phyloP scores from a whole-genome alignment of 2,329 filamentous ascomycete genomes.

The Reticulascus tulasneorum region DNA sequence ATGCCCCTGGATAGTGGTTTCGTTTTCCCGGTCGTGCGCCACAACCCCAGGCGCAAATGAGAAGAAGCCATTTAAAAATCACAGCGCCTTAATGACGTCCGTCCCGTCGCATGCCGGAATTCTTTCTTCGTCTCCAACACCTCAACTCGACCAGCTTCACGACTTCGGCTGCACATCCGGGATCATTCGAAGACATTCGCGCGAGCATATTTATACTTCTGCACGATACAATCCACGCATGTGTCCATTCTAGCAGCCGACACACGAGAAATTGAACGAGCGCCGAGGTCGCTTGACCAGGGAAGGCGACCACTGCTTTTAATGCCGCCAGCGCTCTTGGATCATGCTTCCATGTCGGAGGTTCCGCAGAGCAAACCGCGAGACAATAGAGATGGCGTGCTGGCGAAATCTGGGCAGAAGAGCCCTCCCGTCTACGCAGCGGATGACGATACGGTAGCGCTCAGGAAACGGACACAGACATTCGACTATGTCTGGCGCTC shows the following conservation, averaged over 20 bases:
- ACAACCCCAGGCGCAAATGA: conserved; percentile 6
- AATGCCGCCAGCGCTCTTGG: conserved; percentile 53
- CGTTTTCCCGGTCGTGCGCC: conserved; percentile 7
- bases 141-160: conserved; percentile 8
- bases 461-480: conserved; percentile 55
- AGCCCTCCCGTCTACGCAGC: conserved; percentile 42
- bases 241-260: not conserved
- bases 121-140: conserved; percentile 10
- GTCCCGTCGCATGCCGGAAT: conserved; percentile 11
- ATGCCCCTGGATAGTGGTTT: not conserved
- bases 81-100: conserved; percentile 14
- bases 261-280: conserved; percentile 3
- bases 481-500: conserved; percentile 81
- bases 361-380: conserved; percentile 32
- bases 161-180: conserved; percentile 2
- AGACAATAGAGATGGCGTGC: conserved; percentile 18
- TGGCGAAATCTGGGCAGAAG: conserved; percentile 23
- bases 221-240: conserved; percentile 10
- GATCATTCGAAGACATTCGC: too few species aligned
- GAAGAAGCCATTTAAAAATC: conserved; percentile 13
- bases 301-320: conserved; percentile 53
- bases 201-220: conserved; percentile 5
- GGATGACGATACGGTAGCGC: conserved; percentile 43
- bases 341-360: conserved; percentile 57
- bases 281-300: conserved; percentile 15